A percentile compares a stretch with the other conserved stretches of the same genome.
These are phyloP conservation scores for Xylaria digitata DNA, from an alignment of 2,329 filamentous ascomycete species.

Conservation along the genomic window DNA sequence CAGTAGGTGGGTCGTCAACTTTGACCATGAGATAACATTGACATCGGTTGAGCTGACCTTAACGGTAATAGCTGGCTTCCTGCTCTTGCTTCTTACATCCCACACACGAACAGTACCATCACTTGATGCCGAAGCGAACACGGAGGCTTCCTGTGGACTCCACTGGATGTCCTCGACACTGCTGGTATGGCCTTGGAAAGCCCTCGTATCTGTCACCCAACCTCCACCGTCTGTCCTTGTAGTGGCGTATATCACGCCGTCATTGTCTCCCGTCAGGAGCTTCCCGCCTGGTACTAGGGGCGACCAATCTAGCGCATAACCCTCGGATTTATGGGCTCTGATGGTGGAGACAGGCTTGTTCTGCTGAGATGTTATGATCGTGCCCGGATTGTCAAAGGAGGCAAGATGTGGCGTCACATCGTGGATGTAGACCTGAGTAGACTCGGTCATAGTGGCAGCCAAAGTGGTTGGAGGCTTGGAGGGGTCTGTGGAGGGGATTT, in stretches of 20 bases:
- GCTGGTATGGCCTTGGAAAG: constrained; percentile 85
- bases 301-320: constrained; percentile 98
- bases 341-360: constrained; percentile 91
- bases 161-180: constrained; percentile 97
- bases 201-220: constrained; percentile 85
- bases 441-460: constrained; percentile 93
- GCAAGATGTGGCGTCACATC: constrained; percentile 90
- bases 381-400: constrained; percentile 90
- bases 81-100: constrained; percentile 92
- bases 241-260: constrained; percentile 89
- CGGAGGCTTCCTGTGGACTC: constrained; percentile 91
- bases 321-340: constrained; percentile 90
- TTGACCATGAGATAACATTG: constrained; percentile 97
- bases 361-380: constrained; percentile 80
- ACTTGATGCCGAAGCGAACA: constrained; percentile 93
- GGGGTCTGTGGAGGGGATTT: constrained; percentile 77
- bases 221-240: constrained; percentile 87
- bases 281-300: constrained; percentile 82
- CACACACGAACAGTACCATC: constrained; percentile 96
- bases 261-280: constrained; percentile 90
- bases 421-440: constrained; percentile 88
- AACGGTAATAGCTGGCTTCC: constrained; percentile 87
- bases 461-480: constrained; percentile 82
- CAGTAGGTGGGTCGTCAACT: constrained; percentile 86
- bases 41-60: constrained; percentile 87